Evolutionary conservation across 371 early-diverging fungal species (phyloP).

Genomic region (Mucor irregularis): DNA sequence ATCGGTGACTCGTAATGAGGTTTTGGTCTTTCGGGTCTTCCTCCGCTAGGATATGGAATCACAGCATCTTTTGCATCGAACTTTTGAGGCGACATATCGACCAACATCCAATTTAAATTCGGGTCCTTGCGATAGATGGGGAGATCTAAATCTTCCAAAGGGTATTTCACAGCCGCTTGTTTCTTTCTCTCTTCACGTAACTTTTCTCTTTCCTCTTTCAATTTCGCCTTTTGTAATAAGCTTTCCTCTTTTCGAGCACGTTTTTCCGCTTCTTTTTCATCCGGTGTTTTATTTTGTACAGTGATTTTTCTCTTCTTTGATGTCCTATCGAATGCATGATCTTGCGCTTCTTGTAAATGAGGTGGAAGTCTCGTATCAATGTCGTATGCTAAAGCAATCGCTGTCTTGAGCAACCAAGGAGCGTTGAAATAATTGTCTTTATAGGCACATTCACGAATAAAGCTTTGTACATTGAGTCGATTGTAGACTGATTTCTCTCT

Average conservation of each 20-base stretch:
- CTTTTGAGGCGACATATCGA: slow-evolving; percentile 42
- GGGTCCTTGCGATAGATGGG: slow-evolving; percentile 55
- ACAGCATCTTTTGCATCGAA: slow-evolving; percentile 6
- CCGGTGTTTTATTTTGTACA: slow-evolving; percentile 21
- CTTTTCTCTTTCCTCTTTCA: slow-evolving; percentile 32
- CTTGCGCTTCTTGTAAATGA: slow-evolving; percentile 46
- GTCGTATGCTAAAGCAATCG: slow-evolving; percentile 46
- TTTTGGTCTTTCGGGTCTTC: slow-evolving; percentile 34
- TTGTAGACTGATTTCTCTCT: slow-evolving; percentile 52
- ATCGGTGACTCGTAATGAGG: slow-evolving; percentile 28
- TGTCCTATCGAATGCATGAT: slow-evolving; percentile 33
- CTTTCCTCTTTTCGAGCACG: slow-evolving; percentile 47
- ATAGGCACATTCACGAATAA: slow-evolving; percentile 66
- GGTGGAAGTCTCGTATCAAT: slow-evolving; percentile 51
- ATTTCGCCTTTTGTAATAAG: slow-evolving; percentile 32
- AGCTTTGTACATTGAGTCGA: slow-evolving; percentile 60
- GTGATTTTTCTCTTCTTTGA: slow-evolving; percentile 17
- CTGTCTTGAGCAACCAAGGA: slow-evolving; percentile 72
- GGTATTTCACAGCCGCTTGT: slow-evolving; percentile 57
- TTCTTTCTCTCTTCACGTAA: slow-evolving; percentile 34
- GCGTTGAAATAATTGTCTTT: slow-evolving; percentile 66
- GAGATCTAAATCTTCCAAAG: slow-evolving; percentile 63
- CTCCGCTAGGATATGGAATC: slow-evolving; percentile 49
- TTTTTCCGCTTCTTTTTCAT: slow-evolving; percentile 42
- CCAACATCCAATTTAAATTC: slow-evolving; percentile 39